Conservation (phyloP, 495 filamentous ascomycete genomes). For the Xylaria cubensis region DNA sequence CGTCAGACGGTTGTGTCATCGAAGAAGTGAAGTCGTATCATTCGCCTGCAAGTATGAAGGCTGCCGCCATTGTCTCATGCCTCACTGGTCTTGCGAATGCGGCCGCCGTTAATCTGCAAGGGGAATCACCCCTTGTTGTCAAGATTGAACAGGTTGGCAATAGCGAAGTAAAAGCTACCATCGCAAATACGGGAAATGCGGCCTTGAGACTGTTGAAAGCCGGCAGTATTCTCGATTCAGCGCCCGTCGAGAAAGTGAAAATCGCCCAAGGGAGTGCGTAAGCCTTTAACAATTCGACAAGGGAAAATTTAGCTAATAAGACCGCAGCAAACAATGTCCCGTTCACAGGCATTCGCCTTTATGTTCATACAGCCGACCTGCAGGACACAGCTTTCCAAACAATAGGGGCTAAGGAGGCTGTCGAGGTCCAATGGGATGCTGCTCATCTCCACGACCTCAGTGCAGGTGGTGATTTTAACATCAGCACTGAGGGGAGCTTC, state of each 20-base stretch:
- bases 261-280: conserved; percentile 1
- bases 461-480: conserved; percentile 5
- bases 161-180: conserved; percentile 7
- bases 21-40: background rate
- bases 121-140: conserved; percentile 16
- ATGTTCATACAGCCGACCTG: background rate
- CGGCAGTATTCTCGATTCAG: conserved; percentile 13
- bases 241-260: conserved; percentile 17
- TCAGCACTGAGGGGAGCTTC: conserved; percentile 8
- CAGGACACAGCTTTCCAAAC: conserved; percentile 7
- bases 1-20: background rate
- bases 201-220: conserved; percentile 2
- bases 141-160: conserved; percentile 14
- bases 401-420: conserved; percentile 9
- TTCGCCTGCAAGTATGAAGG: background rate
- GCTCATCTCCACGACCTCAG: conserved; percentile 9
- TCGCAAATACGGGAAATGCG: background rate
- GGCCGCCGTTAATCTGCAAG: conserved; percentile 1
- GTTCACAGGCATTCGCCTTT: conserved; percentile 8
- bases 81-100: conserved; percentile 1
- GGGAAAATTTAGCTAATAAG: background rate
- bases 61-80: conserved; percentile 1
- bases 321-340: background rate
- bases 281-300: background rate
- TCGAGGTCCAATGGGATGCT: conserved; percentile 10